Percentiles rank a stretch among this genome's conserved stretches.
Evolutionary conservation across 2,329 filamentous ascomycete species (phyloP).

Genomic region (Epichloe hybrida): DNA sequence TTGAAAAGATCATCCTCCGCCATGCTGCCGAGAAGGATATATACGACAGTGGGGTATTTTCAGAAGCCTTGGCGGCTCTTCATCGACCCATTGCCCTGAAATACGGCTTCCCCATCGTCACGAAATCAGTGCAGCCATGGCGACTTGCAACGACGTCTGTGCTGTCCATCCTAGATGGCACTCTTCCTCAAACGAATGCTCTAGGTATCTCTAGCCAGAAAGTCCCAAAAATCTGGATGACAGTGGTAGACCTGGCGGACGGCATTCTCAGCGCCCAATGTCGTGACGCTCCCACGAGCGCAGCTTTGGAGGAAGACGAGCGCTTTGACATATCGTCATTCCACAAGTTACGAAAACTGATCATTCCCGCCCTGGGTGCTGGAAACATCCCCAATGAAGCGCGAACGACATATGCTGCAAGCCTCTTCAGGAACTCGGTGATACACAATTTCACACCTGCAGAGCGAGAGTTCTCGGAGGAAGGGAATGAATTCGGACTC

Average conservation of each 20-base stretch:
- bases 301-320: constrained; percentile 54
- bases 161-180: constrained; percentile 52
- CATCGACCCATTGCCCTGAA: constrained; percentile 61
- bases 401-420: constrained; percentile 56
- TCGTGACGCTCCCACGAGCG: constrained; percentile 27
- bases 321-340: constrained; percentile 71
- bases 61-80: constrained; percentile 52
- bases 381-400: constrained; percentile 50
- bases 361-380: constrained; percentile 61
- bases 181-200: constrained; percentile 46
- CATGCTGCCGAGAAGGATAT: constrained; percentile 53
- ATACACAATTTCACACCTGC: constrained; percentile 50
- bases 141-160: constrained; percentile 60
- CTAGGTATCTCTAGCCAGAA: constrained; percentile 31
- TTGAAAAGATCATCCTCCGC: constrained; percentile 45
- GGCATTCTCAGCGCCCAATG: constrained; percentile 58
- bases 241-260: constrained; percentile 49
- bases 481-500: constrained; percentile 37
- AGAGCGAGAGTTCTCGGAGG: constrained; percentile 42
- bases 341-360: constrained; percentile 50
- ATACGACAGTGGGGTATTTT: constrained; percentile 54
- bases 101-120: constrained; percentile 61
- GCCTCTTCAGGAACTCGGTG: constrained; percentile 70
- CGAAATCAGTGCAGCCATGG: constrained; percentile 64
- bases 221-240: constrained; percentile 53